Evolutionary conservation across 2,329 filamentous ascomycete genomes (phyloP).

Genomic region (Lachnellula subtilissima): DNA sequence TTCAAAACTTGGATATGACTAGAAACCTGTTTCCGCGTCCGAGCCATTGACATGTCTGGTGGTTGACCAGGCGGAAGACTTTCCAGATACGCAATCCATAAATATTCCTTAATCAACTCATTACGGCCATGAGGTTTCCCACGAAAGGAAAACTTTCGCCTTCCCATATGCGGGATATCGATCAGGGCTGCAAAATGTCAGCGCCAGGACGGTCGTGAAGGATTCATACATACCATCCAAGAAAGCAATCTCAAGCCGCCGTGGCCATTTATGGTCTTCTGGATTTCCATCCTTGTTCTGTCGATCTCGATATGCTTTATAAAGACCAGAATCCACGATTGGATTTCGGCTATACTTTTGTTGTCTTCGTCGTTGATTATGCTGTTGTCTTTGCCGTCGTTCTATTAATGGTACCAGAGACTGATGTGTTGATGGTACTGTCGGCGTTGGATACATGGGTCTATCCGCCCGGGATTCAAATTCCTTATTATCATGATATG

Average conservation of each 20-base stretch:
- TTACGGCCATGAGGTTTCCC: constrained; percentile 62
- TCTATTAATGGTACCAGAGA: constrained; percentile 21
- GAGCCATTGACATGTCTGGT: constrained; percentile 41
- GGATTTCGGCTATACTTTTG: constrained; percentile 45
- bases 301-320: constrained; percentile 61
- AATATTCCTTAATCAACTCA: constrained; percentile 65
- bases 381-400: constrained; percentile 31
- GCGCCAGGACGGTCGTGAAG: not conserved
- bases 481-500: constrained; percentile 28
- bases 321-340: constrained; percentile 57
- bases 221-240: constrained; percentile 52
- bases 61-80: constrained; percentile 41
- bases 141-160: constrained; percentile 61
- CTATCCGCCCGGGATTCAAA: constrained; percentile 17
- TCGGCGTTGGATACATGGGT: constrained; percentile 24
- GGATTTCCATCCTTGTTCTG: constrained; percentile 57
- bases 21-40: constrained; percentile 58
- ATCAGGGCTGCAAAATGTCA: constrained; percentile 48
- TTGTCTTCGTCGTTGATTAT: constrained; percentile 25
- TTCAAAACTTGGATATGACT: constrained; percentile 69
- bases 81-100: constrained; percentile 46
- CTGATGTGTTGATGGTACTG: constrained; percentile 24
- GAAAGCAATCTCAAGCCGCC: constrained; percentile 61
- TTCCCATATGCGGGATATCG: constrained; percentile 61
- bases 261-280: constrained; percentile 57